A percentile compares a stretch with the other conserved stretches of the same genome.
Evolutionary conservation across 192 early-diverging fungal species (phyloP).

Genomic region (Entomortierella beljakovae): DNA sequence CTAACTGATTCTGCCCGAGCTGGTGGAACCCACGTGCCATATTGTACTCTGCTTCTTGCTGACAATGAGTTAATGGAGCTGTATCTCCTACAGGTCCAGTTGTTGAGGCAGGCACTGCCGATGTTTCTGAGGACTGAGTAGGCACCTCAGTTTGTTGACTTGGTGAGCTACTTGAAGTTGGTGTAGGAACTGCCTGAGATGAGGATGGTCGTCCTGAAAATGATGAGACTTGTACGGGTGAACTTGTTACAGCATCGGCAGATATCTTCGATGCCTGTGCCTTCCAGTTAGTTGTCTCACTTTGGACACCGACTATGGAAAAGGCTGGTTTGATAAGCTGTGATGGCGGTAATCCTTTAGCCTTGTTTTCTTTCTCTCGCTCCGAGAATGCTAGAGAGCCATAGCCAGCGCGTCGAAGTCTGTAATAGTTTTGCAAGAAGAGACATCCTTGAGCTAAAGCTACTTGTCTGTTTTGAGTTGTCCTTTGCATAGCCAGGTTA

Average conservation of each 20-base stretch:
- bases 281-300: slow-evolving; percentile 1
- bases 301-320: slow-evolving; percentile 9
- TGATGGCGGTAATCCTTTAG: background rate
- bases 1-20: slow-evolving; percentile 84
- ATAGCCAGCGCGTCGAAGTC: slow-evolving; percentile 23
- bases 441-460: slow-evolving; percentile 66
- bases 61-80: slow-evolving; percentile 16
- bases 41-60: slow-evolving; percentile 85
- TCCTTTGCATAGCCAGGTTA: slow-evolving; percentile 75
- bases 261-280: slow-evolving; percentile 8
- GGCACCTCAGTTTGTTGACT: background rate
- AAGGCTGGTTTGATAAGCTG: background rate
- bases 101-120: too few relatives aligned
- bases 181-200: background rate
- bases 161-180: background rate
- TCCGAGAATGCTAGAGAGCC: slow-evolving; percentile 25
- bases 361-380: slow-evolving; percentile 14
- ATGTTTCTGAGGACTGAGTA: background rate
- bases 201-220: background rate
- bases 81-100: background rate
- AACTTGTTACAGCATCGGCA: background rate
- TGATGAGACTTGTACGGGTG: background rate
- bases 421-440: slow-evolving; percentile 42
- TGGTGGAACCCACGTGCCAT: slow-evolving; percentile 91
- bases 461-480: slow-evolving; percentile 76